These are phyloP conservation scores for Uronychia binucleata DNA, from an alignment of 73 alveolate genomes.

Conservation along the genomic window DNA sequence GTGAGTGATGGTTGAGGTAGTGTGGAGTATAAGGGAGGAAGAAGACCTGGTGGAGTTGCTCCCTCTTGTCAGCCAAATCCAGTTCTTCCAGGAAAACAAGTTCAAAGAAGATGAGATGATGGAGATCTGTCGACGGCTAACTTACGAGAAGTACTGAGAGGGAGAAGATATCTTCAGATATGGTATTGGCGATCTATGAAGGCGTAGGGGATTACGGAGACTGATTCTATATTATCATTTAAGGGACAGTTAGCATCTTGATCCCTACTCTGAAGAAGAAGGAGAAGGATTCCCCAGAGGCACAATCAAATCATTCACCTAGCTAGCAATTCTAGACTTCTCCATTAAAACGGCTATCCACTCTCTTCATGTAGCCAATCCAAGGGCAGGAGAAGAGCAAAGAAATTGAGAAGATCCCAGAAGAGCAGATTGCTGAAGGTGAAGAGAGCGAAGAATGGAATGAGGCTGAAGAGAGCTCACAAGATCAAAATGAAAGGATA, in stretches of 20 bases:
- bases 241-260: constrained; percentile 37
- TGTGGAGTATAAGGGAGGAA: constrained; percentile 25
- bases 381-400: no score
- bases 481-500: not conserved
- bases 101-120: constrained; percentile 28
- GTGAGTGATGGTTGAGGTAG: no score
- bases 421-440: not conserved
- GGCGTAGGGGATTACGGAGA: constrained; percentile 39
- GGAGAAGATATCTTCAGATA: constrained; percentile 22
- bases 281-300: constrained; percentile 14
- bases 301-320: not conserved
- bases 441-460: constrained; percentile 15
- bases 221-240: constrained; percentile 31
- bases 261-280: constrained; percentile 39
- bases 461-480: constrained; percentile 7
- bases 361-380: no score
- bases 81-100: constrained; percentile 39
- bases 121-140: constrained; percentile 24
- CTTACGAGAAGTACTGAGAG: not conserved
- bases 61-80: constrained; percentile 18
- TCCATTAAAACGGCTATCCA: no score
- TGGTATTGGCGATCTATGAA: constrained; percentile 11
- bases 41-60: constrained; percentile 10
- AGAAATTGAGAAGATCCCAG: not conserved
- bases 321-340: no score